Conservation (phyloP, 2,329 filamentous ascomycete species). For the Emergomyces orientalis region DNA sequence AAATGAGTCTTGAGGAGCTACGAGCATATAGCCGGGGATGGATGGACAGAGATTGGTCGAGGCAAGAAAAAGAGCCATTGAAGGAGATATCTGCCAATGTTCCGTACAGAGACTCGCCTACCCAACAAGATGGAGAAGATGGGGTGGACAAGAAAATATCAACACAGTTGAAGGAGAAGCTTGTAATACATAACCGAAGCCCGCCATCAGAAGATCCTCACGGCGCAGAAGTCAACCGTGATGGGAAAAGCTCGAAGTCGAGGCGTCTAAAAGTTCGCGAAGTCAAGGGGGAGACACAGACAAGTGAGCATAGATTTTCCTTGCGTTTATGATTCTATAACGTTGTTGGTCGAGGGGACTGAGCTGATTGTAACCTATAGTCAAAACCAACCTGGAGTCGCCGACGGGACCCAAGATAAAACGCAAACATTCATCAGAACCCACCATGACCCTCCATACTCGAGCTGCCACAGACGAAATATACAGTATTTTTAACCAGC, state of each 20-base stretch:
- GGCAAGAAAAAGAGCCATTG: slow-evolving; percentile 42
- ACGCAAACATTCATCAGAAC: slow-evolving; percentile 66
- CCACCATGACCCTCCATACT: slow-evolving; percentile 98
- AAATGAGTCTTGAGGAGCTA: slow-evolving; percentile 87
- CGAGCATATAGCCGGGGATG: slow-evolving; percentile 67
- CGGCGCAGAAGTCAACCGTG: slow-evolving; percentile 20
- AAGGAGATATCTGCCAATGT: slow-evolving; percentile 42
- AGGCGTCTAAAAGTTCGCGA: slow-evolving; percentile 76
- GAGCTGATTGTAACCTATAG: slow-evolving; percentile 37
- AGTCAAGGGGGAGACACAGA: slow-evolving; percentile 77
- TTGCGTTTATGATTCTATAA: background rate
- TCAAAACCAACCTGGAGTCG: slow-evolving; percentile 88
- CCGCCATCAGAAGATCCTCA: slow-evolving; percentile 13
- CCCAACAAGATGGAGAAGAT: slow-evolving; percentile 16
- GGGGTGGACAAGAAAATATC: slow-evolving; percentile 21
- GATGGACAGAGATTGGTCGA: slow-evolving; percentile 46
- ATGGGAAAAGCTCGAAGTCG: slow-evolving; percentile 34
- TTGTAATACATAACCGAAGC: slow-evolving; percentile 20
- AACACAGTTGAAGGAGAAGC: slow-evolving; percentile 26
- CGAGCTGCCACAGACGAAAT: slow-evolving; percentile 94
- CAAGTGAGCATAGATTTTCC: slow-evolving; percentile 51
- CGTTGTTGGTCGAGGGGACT: background rate
- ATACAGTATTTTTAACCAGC: slow-evolving; percentile 92
- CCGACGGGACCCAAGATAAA: slow-evolving; percentile 76
- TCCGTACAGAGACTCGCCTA: slow-evolving; percentile 16